These are phyloP conservation scores for Lippia alba DNA, from an alignment of 305 asterid genomes.

Conservation along the genomic window DNA sequence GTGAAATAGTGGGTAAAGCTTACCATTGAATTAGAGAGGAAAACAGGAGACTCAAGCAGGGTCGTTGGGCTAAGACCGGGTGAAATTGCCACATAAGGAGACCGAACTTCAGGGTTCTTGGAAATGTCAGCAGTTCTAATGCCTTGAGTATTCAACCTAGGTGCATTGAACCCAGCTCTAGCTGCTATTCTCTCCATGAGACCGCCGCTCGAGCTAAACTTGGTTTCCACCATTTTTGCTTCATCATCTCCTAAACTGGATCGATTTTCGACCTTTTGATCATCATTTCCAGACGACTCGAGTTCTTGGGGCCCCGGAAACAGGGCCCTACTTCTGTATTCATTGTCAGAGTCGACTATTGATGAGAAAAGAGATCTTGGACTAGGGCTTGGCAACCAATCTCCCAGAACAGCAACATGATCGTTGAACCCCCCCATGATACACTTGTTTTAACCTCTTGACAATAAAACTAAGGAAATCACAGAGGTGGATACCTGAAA, in stretches of 20 bases:
- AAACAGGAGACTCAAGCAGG: constrained; percentile 82
- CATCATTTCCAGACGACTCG: constrained; percentile 27
- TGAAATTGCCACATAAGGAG: constrained; percentile 68
- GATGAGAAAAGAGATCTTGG: constrained; percentile 50
- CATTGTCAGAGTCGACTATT: constrained; percentile 30
- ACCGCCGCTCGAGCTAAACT: constrained; percentile 53
- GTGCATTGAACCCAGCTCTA: constrained; percentile 79
- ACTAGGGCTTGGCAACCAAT: constrained; percentile 78
- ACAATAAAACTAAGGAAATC: not conserved
- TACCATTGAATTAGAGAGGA: constrained; percentile 70
- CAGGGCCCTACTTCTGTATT: constrained; percentile 38
- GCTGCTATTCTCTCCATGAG: constrained; percentile 75
- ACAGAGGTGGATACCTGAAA: constrained; percentile 10
- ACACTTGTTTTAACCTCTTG: not conserved
- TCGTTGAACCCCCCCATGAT: constrained; percentile 73
- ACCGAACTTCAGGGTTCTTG: constrained; percentile 50
- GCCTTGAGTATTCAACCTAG: constrained; percentile 68
- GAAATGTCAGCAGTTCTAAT: constrained; percentile 56
- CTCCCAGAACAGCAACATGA: constrained; percentile 64
- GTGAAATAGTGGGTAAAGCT: not conserved
- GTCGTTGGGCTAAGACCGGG: constrained; percentile 78
- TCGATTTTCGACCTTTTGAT: constrained; percentile 32
- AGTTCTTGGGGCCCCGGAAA: constrained; percentile 37
- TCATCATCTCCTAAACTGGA: constrained; percentile 35
- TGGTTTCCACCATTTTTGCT: constrained; percentile 39